Base-by-base conservation (phyloP, 345 rosid genomes). In the Ceriops zippeliana region DNA sequence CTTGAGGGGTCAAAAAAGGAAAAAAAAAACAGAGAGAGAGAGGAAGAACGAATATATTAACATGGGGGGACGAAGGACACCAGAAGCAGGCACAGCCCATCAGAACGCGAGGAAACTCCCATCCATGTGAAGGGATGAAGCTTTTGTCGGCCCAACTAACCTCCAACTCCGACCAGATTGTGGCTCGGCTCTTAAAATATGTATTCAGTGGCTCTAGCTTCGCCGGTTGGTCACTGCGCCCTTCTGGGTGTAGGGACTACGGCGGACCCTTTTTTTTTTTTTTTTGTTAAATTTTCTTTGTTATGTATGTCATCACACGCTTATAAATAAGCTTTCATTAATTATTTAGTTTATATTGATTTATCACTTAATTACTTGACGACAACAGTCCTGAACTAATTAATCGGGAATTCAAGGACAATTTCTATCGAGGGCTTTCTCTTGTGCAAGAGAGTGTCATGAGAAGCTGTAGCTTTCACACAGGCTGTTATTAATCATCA, bases 121-220 rank as follows among this genome's bases (percentile, higher is more conserved):
- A 57, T 27, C 72, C 83, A 82, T 80, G 82, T 83, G 86, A 69
- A 69, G 19, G 6, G 57, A 2, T 54, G 72, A 78, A 80, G 81
- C 78, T 80, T 77, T 77, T 82, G 87, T 84, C 84, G 79, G 85
- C 38, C 58, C 81, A 82, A 70, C 79, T 1, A 1, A 74, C 83
- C 79, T 66, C 78, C 81, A 78, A 13, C 79, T 82, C 80, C 88
- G 83, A 82, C 88, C 83, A 78, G 30, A 31, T 38, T 69, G 75
- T 72, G 79, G 70, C 70, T 60, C 52, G 28, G 6, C 26, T 64
- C 34, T 11, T n/a, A 9, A 19, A 6, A 58, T 17, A 26, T 34
- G 37, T 34, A 7, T 56, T 9, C 3, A 63, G 62, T 70, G 83
- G 78, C 74, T 19, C 26, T 66, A 37, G 63, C 70, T 73, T 69